Evolutionary conservation across 73 alveolate genomes (phyloP).

Genomic region (Effrenium voratum): DNA sequence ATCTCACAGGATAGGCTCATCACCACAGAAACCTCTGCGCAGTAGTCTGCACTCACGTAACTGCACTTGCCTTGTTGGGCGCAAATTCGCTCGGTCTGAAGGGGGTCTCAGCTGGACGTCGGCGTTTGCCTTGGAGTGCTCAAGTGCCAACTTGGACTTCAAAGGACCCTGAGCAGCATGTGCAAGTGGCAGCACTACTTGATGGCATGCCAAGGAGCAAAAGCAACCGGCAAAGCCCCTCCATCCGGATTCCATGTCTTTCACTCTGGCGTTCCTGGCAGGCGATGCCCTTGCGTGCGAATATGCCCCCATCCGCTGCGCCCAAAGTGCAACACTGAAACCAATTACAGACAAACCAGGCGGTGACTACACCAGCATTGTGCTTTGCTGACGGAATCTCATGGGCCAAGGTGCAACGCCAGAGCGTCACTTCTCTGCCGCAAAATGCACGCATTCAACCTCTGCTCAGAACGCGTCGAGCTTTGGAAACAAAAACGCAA

Average conservation of each 20-base stretch:
- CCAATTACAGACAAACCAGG: too few relatives aligned
- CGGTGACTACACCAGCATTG: too few relatives aligned
- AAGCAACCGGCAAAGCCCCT: constrained; percentile 53
- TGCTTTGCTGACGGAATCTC: too few relatives aligned
- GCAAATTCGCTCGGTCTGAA: constrained; percentile 52
- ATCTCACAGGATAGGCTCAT: too few relatives aligned
- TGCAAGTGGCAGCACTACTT: background rate
- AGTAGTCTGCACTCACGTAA: background rate
- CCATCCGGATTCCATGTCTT: constrained; percentile 84
- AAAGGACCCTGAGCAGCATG: background rate
- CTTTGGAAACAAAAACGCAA: background rate
- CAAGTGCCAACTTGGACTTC: background rate
- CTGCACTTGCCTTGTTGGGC: background rate
- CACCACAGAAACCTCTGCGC: too few relatives aligned
- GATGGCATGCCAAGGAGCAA: constrained; percentile 21
- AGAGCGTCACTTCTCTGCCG: constrained; percentile 83
- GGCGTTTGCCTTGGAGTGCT: constrained; percentile 33
- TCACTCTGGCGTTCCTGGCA: constrained; percentile 52
- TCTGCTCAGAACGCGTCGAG: background rate
- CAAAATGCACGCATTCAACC: constrained; percentile 64
- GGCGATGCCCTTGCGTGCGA: too few relatives aligned
- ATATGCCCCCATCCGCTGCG: too few relatives aligned
- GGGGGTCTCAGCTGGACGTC: constrained; percentile 46
- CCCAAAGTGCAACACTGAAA: too few relatives aligned
- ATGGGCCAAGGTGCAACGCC: constrained; percentile 30